These are phyloP conservation scores for Ambrosiella xylebori DNA, from an alignment of 2,329 filamentous ascomycete genomes.

Conservation along the genomic window DNA sequence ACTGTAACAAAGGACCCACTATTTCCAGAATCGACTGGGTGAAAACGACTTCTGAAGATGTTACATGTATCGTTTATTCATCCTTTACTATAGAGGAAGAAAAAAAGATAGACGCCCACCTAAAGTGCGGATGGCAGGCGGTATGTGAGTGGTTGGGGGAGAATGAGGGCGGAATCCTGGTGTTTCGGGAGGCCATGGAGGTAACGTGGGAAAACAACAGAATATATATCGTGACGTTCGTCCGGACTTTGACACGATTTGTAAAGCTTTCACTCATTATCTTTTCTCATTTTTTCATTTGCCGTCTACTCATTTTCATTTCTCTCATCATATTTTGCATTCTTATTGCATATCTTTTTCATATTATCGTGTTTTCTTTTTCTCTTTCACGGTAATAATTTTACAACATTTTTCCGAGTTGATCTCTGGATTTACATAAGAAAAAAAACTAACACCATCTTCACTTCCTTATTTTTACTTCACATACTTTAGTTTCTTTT, in stretches of 20 bases:
- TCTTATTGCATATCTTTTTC: neutral
- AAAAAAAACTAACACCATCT: neutral
- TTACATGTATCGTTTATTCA: neutral
- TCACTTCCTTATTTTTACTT: neutral
- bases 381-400: neutral
- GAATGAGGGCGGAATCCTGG: no score
- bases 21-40: neutral
- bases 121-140: neutral
- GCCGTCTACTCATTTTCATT: neutral
- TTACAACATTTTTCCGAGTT: neutral
- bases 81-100: neutral
- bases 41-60: no score
- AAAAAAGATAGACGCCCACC: neutral
- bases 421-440: neutral
- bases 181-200: neutral
- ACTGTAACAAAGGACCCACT: neutral
- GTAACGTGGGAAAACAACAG: neutral
- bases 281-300: neutral
- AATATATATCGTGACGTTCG: neutral
- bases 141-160: neutral
- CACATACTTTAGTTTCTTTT: neutral
- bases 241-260: neutral
- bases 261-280: neutral
- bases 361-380: neutral
- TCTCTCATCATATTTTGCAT: neutral